Percentiles rank a stretch among this genome's conserved stretches.
phyloP scores from a whole-genome alignment of 371 early-diverging fungal genomes.

The Mortierella polycephala region DNA sequence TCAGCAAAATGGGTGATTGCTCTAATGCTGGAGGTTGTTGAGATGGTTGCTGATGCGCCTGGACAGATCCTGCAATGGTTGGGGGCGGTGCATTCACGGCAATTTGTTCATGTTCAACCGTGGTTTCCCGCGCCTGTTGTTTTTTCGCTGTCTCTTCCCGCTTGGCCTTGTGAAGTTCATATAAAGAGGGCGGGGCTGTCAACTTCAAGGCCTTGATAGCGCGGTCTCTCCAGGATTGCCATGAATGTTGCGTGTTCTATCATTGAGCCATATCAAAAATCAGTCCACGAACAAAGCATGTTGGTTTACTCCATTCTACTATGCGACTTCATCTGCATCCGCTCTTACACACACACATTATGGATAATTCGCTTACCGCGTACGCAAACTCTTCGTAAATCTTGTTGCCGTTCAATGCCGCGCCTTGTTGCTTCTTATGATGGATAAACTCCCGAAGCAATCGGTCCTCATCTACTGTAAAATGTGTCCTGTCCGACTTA shows the following conservation, averaged over 20 bases:
- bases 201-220: constrained; percentile 23
- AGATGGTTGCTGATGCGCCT: not conserved
- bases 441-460: constrained; percentile 14
- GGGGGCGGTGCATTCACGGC: not conserved
- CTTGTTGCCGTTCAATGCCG: constrained; percentile 17
- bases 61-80: not conserved
- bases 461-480: constrained; percentile 17
- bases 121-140: not conserved
- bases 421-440: constrained; percentile 1
- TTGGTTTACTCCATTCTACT: not conserved
- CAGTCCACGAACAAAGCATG: too few relatives aligned
- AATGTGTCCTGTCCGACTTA: not conserved
- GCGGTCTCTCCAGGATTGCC: constrained; percentile 35
- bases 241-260: constrained; percentile 28
- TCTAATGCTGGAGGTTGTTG: not conserved
- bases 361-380: not conserved
- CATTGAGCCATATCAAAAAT: not conserved
- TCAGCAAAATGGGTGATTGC: not conserved
- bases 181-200: constrained; percentile 11
- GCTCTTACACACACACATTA: not conserved
- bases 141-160: constrained; percentile 8
- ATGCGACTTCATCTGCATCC: too few relatives aligned
- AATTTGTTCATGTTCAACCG: too few relatives aligned
- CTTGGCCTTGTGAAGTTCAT: constrained; percentile 16
- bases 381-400: constrained; percentile 33